Evolutionary conservation across 768 basidiomycete species (phyloP).

Genomic region (Asterophora lycoperdoides): DNA sequence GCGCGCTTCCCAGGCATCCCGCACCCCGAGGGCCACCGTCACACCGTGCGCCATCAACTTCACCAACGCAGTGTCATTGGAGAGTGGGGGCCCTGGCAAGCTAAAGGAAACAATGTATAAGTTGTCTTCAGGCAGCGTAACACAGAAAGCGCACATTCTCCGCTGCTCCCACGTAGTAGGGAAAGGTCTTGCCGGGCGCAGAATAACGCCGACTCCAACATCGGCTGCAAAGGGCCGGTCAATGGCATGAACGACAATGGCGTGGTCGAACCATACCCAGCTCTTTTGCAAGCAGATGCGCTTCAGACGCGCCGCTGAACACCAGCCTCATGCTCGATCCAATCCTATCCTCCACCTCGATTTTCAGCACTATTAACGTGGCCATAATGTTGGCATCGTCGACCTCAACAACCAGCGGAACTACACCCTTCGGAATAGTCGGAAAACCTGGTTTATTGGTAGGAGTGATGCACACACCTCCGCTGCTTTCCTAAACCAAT

Average conservation of each 20-base stretch:
- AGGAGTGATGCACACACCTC: slow-evolving; percentile 34
- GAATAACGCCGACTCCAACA: slow-evolving; percentile 46
- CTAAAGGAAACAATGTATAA: slow-evolving; percentile 26
- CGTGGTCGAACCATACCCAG: slow-evolving; percentile 37
- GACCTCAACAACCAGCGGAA: slow-evolving; percentile 66
- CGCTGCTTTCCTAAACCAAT: slow-evolving; percentile 54
- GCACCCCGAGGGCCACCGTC: slow-evolving; percentile 69
- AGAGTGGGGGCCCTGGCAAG: slow-evolving; percentile 71
- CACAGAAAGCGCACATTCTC: slow-evolving; percentile 47
- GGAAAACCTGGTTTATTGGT: slow-evolving; percentile 1
- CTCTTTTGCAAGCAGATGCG: slow-evolving; percentile 63
- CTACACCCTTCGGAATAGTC: slow-evolving; percentile 41
- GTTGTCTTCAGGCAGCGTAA: not conserved
- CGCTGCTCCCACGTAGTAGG: slow-evolving; percentile 70
- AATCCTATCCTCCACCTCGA: slow-evolving; percentile 55
- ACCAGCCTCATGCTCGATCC: slow-evolving; percentile 59
- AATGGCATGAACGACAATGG: not conserved
- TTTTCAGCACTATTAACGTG: slow-evolving; percentile 61
- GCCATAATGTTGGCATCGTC: slow-evolving; percentile 73
- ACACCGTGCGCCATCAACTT: slow-evolving; percentile 68
- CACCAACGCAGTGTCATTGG: slow-evolving; percentile 56
- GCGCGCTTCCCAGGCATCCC: slow-evolving; percentile 67
- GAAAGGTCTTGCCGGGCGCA: slow-evolving; percentile 58
- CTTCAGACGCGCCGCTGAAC: slow-evolving; percentile 59
- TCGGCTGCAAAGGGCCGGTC: slow-evolving; percentile 30